Conservation (phyloP, 1,284 basidiomycete species). For the Puccinia polysora region DNA sequence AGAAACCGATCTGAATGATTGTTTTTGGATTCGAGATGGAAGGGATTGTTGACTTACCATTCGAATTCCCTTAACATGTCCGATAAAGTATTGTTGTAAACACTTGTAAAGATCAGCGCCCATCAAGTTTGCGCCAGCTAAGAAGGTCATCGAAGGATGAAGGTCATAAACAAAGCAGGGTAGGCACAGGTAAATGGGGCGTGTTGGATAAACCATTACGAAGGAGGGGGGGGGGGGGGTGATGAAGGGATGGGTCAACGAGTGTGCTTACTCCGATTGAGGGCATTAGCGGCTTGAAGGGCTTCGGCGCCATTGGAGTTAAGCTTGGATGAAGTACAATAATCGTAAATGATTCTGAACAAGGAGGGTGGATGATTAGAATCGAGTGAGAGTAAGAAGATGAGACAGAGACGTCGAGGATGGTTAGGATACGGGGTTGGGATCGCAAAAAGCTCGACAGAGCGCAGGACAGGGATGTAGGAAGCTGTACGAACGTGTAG, state of each 20-base stretch:
- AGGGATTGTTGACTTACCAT: constrained; percentile 58
- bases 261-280: constrained; percentile 47
- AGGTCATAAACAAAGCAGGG: background rate
- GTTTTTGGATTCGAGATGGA: too few relatives aligned
- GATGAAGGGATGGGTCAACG: constrained; percentile 8
- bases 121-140: constrained; percentile 88
- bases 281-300: constrained; percentile 42
- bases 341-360: constrained; percentile 77
- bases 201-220: constrained; percentile 30
- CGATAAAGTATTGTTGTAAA: constrained; percentile 74
- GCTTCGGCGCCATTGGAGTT: constrained; percentile 59
- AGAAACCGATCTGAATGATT: too few relatives aligned
- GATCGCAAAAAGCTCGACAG: background rate
- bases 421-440: background rate
- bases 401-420: background rate
- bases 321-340: constrained; percentile 87
- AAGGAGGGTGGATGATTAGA: background rate
- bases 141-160: background rate
- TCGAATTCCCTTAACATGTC: constrained; percentile 67
- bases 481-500: constrained; percentile 60
- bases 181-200: background rate
- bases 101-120: constrained; percentile 90
- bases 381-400: background rate
- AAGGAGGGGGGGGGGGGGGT: constrained; percentile 46
- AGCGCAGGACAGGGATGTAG: too few relatives aligned